A percentile compares a stretch with the other conserved stretches of the same genome.
These are phyloP conservation scores for Krasilnikovozyma curviuscula DNA, from an alignment of 768 basidiomycete species.

Conservation along the genomic window DNA sequence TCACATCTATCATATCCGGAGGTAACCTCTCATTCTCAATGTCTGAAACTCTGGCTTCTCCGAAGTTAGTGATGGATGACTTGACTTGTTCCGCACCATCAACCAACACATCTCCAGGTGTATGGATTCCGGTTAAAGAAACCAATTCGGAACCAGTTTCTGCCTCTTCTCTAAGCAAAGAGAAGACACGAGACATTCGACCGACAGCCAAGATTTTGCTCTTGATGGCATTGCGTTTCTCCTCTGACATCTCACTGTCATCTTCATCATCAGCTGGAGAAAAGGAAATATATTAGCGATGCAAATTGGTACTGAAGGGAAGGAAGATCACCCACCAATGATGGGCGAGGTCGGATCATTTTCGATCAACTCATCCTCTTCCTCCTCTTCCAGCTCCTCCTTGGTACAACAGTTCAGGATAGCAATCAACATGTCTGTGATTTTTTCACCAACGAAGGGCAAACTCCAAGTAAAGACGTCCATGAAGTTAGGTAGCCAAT, in stretches of 20 bases:
- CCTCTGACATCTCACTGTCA: constrained; percentile 24
- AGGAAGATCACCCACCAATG: constrained; percentile 15
- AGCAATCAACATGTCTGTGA: constrained; percentile 95
- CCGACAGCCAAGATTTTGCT: constrained; percentile 98
- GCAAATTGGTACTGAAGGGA: constrained; percentile 15
- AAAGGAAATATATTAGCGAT: background rate
- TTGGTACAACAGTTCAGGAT: constrained; percentile 90
- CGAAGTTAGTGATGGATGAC: constrained; percentile 79
- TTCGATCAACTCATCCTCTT: constrained; percentile 33
- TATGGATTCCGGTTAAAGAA: constrained; percentile 35
- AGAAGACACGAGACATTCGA: constrained; percentile 86
- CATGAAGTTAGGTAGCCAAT: constrained; percentile 94
- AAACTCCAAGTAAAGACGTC: constrained; percentile 98
- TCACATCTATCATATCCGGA: constrained; percentile 68
- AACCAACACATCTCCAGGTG: constrained; percentile 62
- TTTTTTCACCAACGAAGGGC: constrained; percentile 96
- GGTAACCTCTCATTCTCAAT: constrained; percentile 97
- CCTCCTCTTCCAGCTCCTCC: constrained; percentile 80
- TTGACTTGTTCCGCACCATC: constrained; percentile 87
- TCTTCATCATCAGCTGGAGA: constrained; percentile 26
- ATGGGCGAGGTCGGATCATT: constrained; percentile 6
- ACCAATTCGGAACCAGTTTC: constrained; percentile 82
- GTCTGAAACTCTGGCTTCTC: constrained; percentile 78
- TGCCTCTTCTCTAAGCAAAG: constrained; percentile 90
- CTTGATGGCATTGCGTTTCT: constrained; percentile 81